phyloP scores from a whole-genome alignment of 768 basidiomycete genomes.

The Pilatotrama ljubarskyi region DNA sequence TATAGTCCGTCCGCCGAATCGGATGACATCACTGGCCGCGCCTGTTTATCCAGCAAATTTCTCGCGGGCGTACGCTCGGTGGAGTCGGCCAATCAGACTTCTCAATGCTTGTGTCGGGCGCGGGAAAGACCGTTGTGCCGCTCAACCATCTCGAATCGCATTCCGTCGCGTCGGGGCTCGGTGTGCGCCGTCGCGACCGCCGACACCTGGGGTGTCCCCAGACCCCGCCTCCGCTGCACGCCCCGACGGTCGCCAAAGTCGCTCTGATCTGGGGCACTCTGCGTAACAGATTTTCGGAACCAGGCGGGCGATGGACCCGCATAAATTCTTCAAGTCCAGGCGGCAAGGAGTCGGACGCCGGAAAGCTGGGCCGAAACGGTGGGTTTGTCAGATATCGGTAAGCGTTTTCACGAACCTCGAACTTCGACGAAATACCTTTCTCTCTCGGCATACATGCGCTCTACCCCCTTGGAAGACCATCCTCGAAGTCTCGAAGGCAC shows the following conservation, averaged over 20 bases:
- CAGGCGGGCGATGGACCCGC: background rate
- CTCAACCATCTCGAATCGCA: background rate
- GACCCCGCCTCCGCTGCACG: constrained; percentile 1
- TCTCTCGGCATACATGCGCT: background rate
- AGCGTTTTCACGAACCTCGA: background rate
- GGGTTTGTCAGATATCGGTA: constrained; percentile 6
- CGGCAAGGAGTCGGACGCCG: background rate
- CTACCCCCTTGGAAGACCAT: background rate
- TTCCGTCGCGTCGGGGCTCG: background rate
- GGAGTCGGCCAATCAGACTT: constrained; percentile 4
- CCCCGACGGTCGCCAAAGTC: background rate
- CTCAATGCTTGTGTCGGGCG: background rate
- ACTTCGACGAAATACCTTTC: background rate
- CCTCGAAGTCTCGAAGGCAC: background rate
- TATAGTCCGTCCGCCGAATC: constrained; percentile 6
- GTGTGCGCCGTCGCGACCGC: background rate
- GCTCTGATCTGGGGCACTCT: background rate
- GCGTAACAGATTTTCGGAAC: background rate
- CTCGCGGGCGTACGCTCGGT: constrained; percentile 1
- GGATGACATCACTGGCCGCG: constrained; percentile 21
- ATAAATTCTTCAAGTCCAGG: background rate
- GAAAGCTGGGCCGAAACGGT: background rate
- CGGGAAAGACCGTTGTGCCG: background rate
- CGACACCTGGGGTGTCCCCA: background rate
- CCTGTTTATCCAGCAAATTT: constrained; percentile 6